phyloP scores from a whole-genome alignment of 1,284 basidiomycete species.

The Moniliella sp. region DNA sequence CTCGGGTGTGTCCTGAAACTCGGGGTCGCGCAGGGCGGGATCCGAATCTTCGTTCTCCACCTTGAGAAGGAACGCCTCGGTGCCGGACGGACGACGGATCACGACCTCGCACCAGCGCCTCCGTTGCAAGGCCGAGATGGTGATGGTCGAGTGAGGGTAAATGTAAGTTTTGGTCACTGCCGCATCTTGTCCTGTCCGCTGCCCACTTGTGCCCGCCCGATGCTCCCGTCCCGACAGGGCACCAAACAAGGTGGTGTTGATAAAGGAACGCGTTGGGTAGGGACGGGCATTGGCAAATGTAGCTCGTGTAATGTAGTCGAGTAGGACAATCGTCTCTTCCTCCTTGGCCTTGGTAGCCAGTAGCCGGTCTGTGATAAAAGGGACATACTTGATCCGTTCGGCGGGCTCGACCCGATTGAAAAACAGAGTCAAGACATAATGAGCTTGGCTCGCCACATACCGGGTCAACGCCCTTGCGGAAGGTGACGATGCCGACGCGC shows the following conservation, averaged over 20 bases:
- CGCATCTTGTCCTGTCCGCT: no score
- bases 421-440: constrained; percentile 82
- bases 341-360: constrained; percentile 51
- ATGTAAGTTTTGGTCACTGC: constrained; percentile 43
- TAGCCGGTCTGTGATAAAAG: constrained; percentile 67
- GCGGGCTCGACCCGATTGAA: constrained; percentile 71
- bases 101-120: constrained; percentile 75
- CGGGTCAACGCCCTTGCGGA: constrained; percentile 66
- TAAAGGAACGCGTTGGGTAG: no score
- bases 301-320: constrained; percentile 89
- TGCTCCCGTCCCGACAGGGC: background rate
- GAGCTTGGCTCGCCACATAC: constrained; percentile 79
- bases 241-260: constrained; percentile 42
- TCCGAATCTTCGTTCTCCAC: constrained; percentile 56
- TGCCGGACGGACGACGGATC: constrained; percentile 69
- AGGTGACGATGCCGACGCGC: no score
- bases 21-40: no score
- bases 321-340: constrained; percentile 80
- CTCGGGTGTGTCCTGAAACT: no score
- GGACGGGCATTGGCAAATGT: constrained; percentile 85
- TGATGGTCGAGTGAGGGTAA: constrained; percentile 63
- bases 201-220: background rate
- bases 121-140: constrained; percentile 52
- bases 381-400: constrained; percentile 60
- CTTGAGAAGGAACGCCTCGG: constrained; percentile 60